Evolutionary conservation across 2,329 filamentous ascomycete genomes (phyloP).

Genomic region (Hypoxylon sp.): DNA sequence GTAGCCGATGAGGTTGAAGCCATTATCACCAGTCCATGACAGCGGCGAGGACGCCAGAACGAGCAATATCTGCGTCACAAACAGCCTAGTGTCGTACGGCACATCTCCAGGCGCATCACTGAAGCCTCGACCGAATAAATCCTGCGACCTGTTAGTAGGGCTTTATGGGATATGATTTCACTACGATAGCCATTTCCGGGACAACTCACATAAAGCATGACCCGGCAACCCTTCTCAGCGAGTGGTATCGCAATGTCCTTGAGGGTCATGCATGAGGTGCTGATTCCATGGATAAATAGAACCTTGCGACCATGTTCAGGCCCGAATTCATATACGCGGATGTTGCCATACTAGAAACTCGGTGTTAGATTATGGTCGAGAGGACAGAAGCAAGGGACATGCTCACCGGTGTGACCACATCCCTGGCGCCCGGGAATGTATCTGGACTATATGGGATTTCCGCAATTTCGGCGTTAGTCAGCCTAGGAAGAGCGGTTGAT

Average conservation of each 20-base stretch:
- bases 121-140: constrained; percentile 79
- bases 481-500: constrained; percentile 57
- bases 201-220: constrained; percentile 78
- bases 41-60: constrained; percentile 79
- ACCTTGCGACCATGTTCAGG: constrained; percentile 80
- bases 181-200: not conserved
- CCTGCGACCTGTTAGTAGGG: constrained; percentile 57
- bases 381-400: not conserved
- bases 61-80: constrained; percentile 79
- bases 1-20: constrained; percentile 81
- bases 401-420: constrained; percentile 76
- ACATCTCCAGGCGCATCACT: constrained; percentile 75
- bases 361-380: constrained; percentile 8
- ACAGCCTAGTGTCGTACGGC: constrained; percentile 81
- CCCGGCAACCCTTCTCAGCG: constrained; percentile 78
- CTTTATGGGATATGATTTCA: not conserved
- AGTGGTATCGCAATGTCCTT: constrained; percentile 76
- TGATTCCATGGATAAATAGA: constrained; percentile 86
- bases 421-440: constrained; percentile 78
- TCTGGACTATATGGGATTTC: constrained; percentile 73
- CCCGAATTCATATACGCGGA: constrained; percentile 87
- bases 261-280: constrained; percentile 83
- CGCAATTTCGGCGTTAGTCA: constrained; percentile 57
- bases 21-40: constrained; percentile 72
- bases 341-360: constrained; percentile 72